These are phyloP conservation scores for Gaertneriomyces sp. DNA, from an alignment of 192 early-diverging fungal genomes.

Conservation along the genomic window DNA sequence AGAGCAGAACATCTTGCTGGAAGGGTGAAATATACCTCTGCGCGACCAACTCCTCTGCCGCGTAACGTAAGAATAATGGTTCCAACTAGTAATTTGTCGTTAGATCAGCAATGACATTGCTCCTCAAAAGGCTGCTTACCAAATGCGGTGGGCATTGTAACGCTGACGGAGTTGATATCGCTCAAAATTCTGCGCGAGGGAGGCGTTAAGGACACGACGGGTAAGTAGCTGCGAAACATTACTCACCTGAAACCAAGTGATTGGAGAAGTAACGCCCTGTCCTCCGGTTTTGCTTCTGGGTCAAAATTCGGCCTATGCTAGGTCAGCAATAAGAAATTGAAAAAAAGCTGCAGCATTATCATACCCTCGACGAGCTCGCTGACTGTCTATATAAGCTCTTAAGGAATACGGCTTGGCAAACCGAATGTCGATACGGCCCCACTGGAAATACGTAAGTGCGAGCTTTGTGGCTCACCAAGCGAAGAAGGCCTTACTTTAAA, in stretches of 20 bases:
- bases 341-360: background rate
- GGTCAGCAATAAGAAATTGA: background rate
- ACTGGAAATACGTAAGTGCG: conserved; percentile 36
- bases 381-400: conserved; percentile 59
- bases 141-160: conserved; percentile 82
- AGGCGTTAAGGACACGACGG: background rate
- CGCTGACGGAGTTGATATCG: conserved; percentile 65
- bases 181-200: conserved; percentile 28
- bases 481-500: conserved; percentile 31
- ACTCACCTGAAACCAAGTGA: conserved; percentile 65
- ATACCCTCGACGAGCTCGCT: conserved; percentile 56
- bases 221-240: background rate
- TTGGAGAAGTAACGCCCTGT: conserved; percentile 59
- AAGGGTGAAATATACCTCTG: conserved; percentile 23
- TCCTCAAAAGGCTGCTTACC: conserved; percentile 16
- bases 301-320: conserved; percentile 16
- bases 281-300: conserved; percentile 30
- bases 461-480: conserved; percentile 39
- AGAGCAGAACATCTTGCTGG: background rate
- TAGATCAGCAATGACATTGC: background rate
- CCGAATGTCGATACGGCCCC: conserved; percentile 81
- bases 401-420: conserved; percentile 74
- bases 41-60: conserved; percentile 61
- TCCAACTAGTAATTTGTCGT: conserved; percentile 46
- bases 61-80: conserved; percentile 78